Evolutionary conservation across 768 basidiomycete genomes (phyloP), one percentile per base, ranked within the genome.

Genomic region (Hypsizygus marmoreus): DNA sequence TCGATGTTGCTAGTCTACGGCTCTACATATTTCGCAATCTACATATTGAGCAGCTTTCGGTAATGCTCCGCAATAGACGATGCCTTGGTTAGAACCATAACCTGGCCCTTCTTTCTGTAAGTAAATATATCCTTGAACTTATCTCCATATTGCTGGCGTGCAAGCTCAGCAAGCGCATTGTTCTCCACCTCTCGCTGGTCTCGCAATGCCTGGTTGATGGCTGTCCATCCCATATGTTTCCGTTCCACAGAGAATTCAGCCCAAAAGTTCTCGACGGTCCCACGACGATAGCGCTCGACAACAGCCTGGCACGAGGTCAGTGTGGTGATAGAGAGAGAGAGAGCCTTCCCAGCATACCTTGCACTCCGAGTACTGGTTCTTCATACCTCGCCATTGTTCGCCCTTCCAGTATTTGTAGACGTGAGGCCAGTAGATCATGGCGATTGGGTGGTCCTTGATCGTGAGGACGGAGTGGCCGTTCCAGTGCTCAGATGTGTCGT

Each of bases 401-500:
- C 22, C 4, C 17, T 30, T 33, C 19, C 26, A 43, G 29, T 45
- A 45, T 13, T 28, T 44, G 38, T 57, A 55, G 19, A 47, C 38
- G 17, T 19, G 31, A 47, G 54, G 57, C 39, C 58, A 62, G 42
- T 62, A 53, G 32, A 47, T 29, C 12, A 60, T 23, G 2, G 55
- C 37, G 3, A 56, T 50, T 0, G 51, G 37, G 6, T 40, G 43
- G 2, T 39, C 56, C 13, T 26, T 30, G 28, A 64, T 60, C 2
- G 9, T 22, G n/a, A 64, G 38, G 2, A 45, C 40, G 0, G 63
- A 62, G 4, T 38, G 16, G 1, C 38, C 22, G 11, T 41, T 25
- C 63, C 63, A 64, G 19, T 59, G 34, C 0, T 17, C 9, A 5
- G 52, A 50, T 9, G 23, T 48, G 50, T 64, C 56, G 17, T 64